A percentile compares a stretch with the other conserved stretches of the same genome.
Conservation (phyloP, 768 basidiomycete genomes). For the Cyathus striatus region DNA sequence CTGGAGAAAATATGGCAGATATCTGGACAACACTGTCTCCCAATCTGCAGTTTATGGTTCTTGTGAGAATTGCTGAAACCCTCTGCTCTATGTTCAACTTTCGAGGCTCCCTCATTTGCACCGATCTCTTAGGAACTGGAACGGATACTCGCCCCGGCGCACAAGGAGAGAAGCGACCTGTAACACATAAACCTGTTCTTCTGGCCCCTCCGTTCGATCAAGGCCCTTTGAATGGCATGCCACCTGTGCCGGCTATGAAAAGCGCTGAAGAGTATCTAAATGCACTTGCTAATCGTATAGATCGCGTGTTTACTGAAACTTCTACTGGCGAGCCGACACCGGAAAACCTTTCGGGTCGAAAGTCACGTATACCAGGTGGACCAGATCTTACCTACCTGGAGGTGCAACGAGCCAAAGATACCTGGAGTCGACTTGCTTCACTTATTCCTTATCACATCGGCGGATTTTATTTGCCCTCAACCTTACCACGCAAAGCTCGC, state of each 20-base stretch:
- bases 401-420: conserved; percentile 13
- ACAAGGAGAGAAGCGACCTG: conserved; percentile 1
- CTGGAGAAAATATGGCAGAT: conserved; percentile 16
- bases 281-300: conserved; percentile 17
- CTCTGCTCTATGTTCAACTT: conserved; percentile 19
- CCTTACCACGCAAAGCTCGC: conserved; percentile 16
- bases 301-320: conserved; percentile 13
- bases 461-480: conserved; percentile 20
- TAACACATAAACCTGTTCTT: conserved; percentile 12
- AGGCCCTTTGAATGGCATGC: conserved; percentile 14
- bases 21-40: conserved; percentile 17
- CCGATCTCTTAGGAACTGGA: conserved; percentile 14
- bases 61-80: conserved; percentile 16
- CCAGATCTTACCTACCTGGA: conserved; percentile 15
- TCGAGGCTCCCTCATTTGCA: conserved; percentile 15
- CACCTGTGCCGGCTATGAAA: conserved; percentile 15
- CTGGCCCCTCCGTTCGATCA: conserved; percentile 18
- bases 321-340: conserved; percentile 2
- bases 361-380: conserved; percentile 8
- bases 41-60: conserved; percentile 14
- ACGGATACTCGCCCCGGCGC: conserved; percentile 8
- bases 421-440: conserved; percentile 15
- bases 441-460: conserved; percentile 21
- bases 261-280: conserved; percentile 19
- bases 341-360: conserved; percentile 5